A percentile compares a stretch with the other conserved stretches of the same genome.
Evolutionary conservation across 345 rosid species (phyloP).

Genomic region (Eutrema japonicum): DNA sequence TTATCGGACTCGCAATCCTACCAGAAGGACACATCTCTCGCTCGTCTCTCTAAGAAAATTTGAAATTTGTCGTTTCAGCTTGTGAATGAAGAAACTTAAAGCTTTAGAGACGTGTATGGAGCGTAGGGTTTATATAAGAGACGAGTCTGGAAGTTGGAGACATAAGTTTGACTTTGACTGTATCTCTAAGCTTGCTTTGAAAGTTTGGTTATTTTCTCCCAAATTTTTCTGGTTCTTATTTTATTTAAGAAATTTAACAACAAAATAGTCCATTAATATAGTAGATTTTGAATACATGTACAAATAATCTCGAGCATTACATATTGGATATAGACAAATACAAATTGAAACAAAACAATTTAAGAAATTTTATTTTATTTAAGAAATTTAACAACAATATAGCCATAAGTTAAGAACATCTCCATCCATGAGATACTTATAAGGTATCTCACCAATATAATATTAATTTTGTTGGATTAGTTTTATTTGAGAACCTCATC

Average conservation of each 20-base stretch:
- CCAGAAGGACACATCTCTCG: constrained; percentile 58
- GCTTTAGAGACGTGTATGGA: constrained; percentile 27
- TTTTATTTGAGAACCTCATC: too few relatives aligned
- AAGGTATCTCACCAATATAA: too few relatives aligned
- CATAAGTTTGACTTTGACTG: constrained; percentile 31
- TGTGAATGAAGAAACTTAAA: constrained; percentile 9
- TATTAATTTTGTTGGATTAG: too few relatives aligned
- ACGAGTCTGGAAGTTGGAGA: not conserved
- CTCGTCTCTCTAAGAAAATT: not conserved
- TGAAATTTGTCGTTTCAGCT: not conserved
- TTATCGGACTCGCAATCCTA: constrained; percentile 30
- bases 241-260: not conserved
- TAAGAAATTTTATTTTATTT: too few relatives aligned
- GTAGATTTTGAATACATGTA: too few relatives aligned
- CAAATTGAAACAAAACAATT: too few relatives aligned
- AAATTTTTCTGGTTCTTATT: constrained; percentile 1
- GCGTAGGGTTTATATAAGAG: constrained; percentile 34
- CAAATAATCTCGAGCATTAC: too few relatives aligned
- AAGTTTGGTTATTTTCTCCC: constrained; percentile 8
- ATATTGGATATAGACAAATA: too few relatives aligned
- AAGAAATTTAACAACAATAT: too few relatives aligned
- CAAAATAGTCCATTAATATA: too few relatives aligned
- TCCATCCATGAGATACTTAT: too few relatives aligned
- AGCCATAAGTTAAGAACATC: too few relatives aligned
- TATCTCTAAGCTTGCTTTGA: not conserved